Base-by-base conservation (phyloP, 2,329 filamentous ascomycete species). In the Fusarium duplospermum region DNA sequence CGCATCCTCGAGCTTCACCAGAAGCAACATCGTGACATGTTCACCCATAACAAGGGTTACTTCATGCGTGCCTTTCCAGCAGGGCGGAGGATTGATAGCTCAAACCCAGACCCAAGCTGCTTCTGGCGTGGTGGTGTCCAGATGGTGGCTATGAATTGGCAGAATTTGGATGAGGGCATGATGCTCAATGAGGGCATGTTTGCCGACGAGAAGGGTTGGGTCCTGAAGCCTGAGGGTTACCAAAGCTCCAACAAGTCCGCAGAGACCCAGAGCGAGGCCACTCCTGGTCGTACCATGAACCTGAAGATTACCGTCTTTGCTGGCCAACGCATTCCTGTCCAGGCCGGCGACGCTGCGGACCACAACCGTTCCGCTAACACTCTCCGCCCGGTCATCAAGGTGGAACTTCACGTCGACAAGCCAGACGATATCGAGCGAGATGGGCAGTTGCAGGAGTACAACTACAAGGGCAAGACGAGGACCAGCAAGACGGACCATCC, bases 131-230 rank as follows among this genome's bases (percentile, higher is more conserved):
- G 94, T 62, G 96, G 96, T 31, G 95, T 98, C 22, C 96, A 99
- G 82, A 98, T 99, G 96, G 95, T 94, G 6, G 96, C 96, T 20
- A 89, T 98, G 82, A 99, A 99, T 82, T 98, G 96, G 96, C 96
- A 99, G 83, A 96, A 93, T 4, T 93, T 95, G 76, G 96, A 98
- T 80, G 91, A 96, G 66, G 94, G 94, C 50, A 97, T 98, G 90
- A 97, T 98, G 87, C 90, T 99, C 80, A 98, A 98, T 80, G 93
- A 97, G 78, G 96, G 93, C 80, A 98, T 99, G 96, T 99, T 98
- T 81, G 94, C 94, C 38, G 93, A 91, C 11, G 93, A 93, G 60
- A 86, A 89, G 47, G 95, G 96, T 45, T 98, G 94, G 93, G 90
- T 95, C 3, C 87, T 96, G 70, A 98, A 98, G 83, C 95, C 95